These are phyloP conservation scores for Termitomyces sp. DNA, from an alignment of 1,284 basidiomycete genomes.

Conservation along the genomic window DNA sequence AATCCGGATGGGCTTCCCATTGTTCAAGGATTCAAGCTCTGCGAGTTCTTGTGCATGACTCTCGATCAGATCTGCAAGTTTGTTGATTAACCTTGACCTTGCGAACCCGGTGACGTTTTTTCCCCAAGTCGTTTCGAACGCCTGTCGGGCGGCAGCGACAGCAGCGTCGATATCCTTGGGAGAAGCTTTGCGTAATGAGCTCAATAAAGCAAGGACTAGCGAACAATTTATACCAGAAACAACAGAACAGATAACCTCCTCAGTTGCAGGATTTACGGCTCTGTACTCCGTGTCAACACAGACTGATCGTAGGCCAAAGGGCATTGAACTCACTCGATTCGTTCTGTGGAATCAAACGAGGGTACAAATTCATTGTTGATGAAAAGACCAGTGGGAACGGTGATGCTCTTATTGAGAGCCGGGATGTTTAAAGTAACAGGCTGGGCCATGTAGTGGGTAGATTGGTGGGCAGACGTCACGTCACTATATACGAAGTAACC, in stretches of 20 bases:
- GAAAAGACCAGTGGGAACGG: slow-evolving; percentile 80
- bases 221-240: slow-evolving; percentile 48
- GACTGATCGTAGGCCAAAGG: slow-evolving; percentile 11
- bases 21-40: slow-evolving; percentile 78
- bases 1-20: slow-evolving; percentile 79
- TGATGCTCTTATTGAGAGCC: slow-evolving; percentile 45
- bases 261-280: slow-evolving; percentile 70
- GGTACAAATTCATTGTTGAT: slow-evolving; percentile 86
- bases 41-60: slow-evolving; percentile 72
- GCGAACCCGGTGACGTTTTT: slow-evolving; percentile 81
- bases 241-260: slow-evolving; percentile 63
- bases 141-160: slow-evolving; percentile 78
- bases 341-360: slow-evolving; percentile 56
- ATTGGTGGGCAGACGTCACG: not conserved
- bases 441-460: slow-evolving; percentile 34
- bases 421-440: slow-evolving; percentile 32
- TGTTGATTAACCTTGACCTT: slow-evolving; percentile 75
- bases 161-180: slow-evolving; percentile 78
- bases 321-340: slow-evolving; percentile 44
- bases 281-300: slow-evolving; percentile 28
- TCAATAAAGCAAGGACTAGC: not conserved
- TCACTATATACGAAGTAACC: not conserved
- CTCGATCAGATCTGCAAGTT: slow-evolving; percentile 91
- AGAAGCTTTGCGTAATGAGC: slow-evolving; percentile 44
- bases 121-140: slow-evolving; percentile 88